A percentile compares a stretch with the other conserved stretches of the same genome.
Conservation (phyloP, 2,329 filamentous ascomycete species). For the Talaromyces sp. region DNA sequence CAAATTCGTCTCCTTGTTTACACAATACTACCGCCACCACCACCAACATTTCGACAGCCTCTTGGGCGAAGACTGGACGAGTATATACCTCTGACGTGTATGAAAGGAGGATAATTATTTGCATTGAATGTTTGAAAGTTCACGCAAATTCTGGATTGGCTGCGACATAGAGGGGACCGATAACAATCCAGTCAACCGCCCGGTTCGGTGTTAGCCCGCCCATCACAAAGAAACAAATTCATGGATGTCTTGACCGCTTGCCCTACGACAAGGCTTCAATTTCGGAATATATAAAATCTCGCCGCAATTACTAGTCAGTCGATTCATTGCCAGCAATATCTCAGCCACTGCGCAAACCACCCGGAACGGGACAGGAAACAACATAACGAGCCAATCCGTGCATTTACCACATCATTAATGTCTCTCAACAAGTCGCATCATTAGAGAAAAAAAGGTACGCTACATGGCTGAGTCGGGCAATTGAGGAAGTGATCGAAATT, state of each 20-base stretch:
- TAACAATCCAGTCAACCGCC: neutral
- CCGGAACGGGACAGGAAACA: neutral
- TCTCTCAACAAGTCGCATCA: neutral
- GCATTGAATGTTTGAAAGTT: neutral
- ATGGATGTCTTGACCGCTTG: neutral
- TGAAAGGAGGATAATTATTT: neutral
- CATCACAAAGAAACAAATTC: neutral
- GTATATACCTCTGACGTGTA: neutral
- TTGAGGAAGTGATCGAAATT: neutral
- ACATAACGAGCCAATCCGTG: neutral
- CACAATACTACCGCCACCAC: neutral
- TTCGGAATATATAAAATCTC: neutral
- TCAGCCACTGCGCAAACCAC: neutral
- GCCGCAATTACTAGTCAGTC: neutral
- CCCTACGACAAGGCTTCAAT: neutral
- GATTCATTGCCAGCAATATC: neutral
- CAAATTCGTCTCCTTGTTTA: neutral
- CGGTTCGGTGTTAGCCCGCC: neutral
- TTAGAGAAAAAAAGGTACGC: neutral
- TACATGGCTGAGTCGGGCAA: neutral
- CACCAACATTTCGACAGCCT: neutral
- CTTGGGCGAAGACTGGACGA: neutral
- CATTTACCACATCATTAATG: neutral
- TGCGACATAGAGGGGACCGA: neutral
- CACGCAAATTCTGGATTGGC: neutral